Evolutionary conservation across 1,284 basidiomycete species (phyloP).

Genomic region (Tilletia caries): DNA sequence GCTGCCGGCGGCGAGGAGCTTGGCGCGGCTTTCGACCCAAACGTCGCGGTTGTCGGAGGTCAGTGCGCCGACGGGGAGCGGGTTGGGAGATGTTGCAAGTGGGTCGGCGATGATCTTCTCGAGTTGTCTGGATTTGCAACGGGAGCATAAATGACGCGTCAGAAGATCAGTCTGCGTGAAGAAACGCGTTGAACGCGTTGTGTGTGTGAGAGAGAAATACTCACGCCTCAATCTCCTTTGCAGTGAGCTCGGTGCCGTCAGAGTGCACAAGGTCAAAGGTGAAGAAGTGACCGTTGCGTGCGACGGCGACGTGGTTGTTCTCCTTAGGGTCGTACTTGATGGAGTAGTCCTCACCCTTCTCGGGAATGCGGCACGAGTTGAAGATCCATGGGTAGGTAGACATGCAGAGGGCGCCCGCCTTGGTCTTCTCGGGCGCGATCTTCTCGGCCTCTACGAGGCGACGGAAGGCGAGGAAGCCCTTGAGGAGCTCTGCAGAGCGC

Average conservation of each 20-base stretch:
- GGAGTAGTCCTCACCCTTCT: constrained; percentile 77
- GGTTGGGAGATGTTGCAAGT: constrained; percentile 63
- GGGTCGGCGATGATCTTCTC: constrained; percentile 69
- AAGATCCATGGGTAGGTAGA: constrained; percentile 96
- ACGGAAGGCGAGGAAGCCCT: constrained; percentile 50
- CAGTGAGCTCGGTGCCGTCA: constrained; percentile 65
- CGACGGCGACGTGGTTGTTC: constrained; percentile 84
- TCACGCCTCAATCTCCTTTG: constrained; percentile 71
- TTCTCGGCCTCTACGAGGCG: constrained; percentile 57
- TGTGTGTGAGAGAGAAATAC: constrained; percentile 21
- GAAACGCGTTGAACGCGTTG: background rate
- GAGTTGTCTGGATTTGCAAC: constrained; percentile 64
- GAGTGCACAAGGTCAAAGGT: constrained; percentile 62
- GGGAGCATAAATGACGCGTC: background rate
- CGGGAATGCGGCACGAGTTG: constrained; percentile 83
- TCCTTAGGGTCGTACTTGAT: constrained; percentile 71
- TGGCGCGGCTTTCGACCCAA: constrained; percentile 71
- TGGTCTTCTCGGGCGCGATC: constrained; percentile 85
- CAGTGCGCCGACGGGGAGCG: constrained; percentile 71
- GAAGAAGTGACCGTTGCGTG: constrained; percentile 90
- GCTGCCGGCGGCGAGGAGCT: constrained; percentile 64
- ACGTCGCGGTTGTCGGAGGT: constrained; percentile 84
- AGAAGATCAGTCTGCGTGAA: background rate
- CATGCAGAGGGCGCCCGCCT: constrained; percentile 82
- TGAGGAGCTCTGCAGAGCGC: constrained; percentile 47